phyloP scores from a whole-genome alignment of 2,329 filamentous ascomycete genomes.

The Teratosphaeria viscida region DNA sequence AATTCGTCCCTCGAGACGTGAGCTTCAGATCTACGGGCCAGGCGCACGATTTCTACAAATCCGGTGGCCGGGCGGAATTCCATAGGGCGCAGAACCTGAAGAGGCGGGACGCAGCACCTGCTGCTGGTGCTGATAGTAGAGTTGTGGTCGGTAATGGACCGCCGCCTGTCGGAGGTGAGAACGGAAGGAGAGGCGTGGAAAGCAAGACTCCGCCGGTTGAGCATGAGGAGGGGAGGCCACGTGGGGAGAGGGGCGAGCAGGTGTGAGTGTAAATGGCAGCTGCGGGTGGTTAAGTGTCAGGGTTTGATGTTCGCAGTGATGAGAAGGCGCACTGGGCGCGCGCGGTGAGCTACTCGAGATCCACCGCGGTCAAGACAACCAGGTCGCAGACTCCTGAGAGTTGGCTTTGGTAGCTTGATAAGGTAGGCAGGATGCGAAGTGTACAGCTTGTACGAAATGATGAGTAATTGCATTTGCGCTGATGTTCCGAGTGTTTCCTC shows the following conservation, averaged over 20 bases:
- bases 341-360: neutral
- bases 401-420: neutral
- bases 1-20: neutral
- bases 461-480: neutral
- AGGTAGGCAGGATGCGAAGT: neutral
- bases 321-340: neutral
- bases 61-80: neutral
- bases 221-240: neutral
- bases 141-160: neutral
- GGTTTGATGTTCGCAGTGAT: neutral
- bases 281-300: neutral
- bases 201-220: neutral
- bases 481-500: neutral
- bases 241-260: neutral
- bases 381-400: neutral
- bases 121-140: neutral
- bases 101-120: neutral
- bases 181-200: neutral
- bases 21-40: neutral
- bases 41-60: neutral
- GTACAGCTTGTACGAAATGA: neutral
- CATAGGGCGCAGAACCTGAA: neutral
- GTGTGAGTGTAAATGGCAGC: neutral
- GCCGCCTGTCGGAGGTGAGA: neutral
- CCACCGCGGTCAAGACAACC: neutral